A percentile compares a stretch with the other conserved stretches of the same genome.
Conservation (phyloP, 192 early-diverging fungal genomes). For the Helicostylum pulchrum region DNA sequence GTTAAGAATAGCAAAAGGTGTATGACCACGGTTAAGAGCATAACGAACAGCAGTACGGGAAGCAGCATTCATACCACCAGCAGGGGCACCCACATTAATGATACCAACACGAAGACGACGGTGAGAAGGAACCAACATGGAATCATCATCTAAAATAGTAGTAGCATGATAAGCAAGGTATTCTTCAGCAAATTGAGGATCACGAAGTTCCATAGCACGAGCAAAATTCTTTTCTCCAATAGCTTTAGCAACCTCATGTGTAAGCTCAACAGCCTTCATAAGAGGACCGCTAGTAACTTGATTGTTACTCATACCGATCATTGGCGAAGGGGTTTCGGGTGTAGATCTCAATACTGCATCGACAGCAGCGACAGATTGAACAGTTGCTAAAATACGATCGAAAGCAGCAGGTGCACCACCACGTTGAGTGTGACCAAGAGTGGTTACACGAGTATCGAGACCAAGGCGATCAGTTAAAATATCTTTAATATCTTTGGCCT, state of each 20-base stretch:
- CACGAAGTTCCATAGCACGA: constrained; percentile 85
- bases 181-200: constrained; percentile 76
- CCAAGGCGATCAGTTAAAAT: constrained; percentile 74
- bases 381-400: constrained; percentile 86
- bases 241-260: constrained; percentile 82
- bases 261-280: constrained; percentile 91
- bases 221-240: constrained; percentile 82
- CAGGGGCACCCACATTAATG: constrained; percentile 91
- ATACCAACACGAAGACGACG: constrained; percentile 81
- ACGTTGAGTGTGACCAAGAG: constrained; percentile 91
- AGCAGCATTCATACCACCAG: constrained; percentile 96
- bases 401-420: constrained; percentile 89
- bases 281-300: constrained; percentile 80
- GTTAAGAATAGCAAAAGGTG: constrained; percentile 82
- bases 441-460: constrained; percentile 91
- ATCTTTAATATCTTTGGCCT: constrained; percentile 77
- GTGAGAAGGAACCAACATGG: constrained; percentile 37
- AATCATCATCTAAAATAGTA: constrained; percentile 43
- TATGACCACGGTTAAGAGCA: constrained; percentile 85
- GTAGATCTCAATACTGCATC: constrained; percentile 85
- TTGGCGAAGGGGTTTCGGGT: constrained; percentile 80
- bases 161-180: constrained; percentile 62
- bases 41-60: constrained; percentile 85
- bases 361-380: constrained; percentile 93
- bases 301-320: constrained; percentile 91